phyloP scores from a whole-genome alignment of 805 yeast genomes.

The Candida hispaniensis region DNA sequence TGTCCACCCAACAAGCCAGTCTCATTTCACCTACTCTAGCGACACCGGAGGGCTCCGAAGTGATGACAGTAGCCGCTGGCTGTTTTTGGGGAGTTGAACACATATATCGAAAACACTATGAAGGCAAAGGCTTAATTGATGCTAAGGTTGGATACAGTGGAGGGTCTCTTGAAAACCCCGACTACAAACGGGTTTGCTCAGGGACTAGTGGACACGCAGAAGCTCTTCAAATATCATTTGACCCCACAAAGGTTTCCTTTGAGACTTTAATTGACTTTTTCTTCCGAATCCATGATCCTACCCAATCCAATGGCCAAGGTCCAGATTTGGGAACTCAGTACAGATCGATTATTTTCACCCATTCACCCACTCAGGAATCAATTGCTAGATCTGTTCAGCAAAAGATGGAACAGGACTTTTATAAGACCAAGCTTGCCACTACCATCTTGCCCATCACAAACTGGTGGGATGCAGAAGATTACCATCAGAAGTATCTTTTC shows the following conservation, averaged over 20 bases:
- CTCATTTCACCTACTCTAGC: conserved; percentile 26
- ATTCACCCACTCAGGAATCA: conserved; percentile 38
- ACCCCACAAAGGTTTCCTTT: conserved; percentile 51
- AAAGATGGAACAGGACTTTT: conserved; percentile 62
- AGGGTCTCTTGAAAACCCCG: conserved; percentile 46
- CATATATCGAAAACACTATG: conserved; percentile 61
- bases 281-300: conserved; percentile 91
- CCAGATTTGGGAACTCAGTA: conserved; percentile 85
- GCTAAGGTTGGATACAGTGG: conserved; percentile 86
- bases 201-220: conserved; percentile 79
- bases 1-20: no score
- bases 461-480: conserved; percentile 92
- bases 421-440: conserved; percentile 60
- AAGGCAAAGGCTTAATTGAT: conserved; percentile 54
- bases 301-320: conserved; percentile 73
- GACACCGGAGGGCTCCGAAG: conserved; percentile 37
- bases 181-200: conserved; percentile 63
- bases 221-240: conserved; percentile 70
- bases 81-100: conserved; percentile 56
- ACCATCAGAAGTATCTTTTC: conserved; percentile 74
- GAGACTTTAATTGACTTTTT: conserved; percentile 67
- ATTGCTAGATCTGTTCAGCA: conserved; percentile 39
- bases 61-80: conserved; percentile 54
- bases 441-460: conserved; percentile 51
- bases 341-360: conserved; percentile 69